Base-by-base conservation (phyloP, 2,329 filamentous ascomycete species). In the Phaeomoniella chlamydospora region DNA sequence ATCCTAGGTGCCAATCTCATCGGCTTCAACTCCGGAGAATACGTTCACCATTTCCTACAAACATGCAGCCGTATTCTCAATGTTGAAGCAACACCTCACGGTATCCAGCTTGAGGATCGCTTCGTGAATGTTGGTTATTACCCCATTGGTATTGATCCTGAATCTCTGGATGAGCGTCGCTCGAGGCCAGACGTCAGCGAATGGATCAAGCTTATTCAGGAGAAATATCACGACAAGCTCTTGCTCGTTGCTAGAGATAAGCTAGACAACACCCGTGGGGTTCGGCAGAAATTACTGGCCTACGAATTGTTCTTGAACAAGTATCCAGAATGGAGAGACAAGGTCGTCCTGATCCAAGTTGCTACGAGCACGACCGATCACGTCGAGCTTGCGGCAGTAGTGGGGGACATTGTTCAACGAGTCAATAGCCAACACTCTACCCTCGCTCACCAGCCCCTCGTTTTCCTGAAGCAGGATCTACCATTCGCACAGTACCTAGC, bases 401-500 rank as follows among this genome's bases (percentile, higher is more conserved):
- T 96, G 15, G 87, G 84, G 2, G 86, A 94, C 54, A 94, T 96
- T 53, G 86, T 93, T 43, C 93, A 85, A 36, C 77, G 88, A 40
- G 88, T 96, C 54, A 94, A 96, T 56, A 90, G 85, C 1, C 77
- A 77, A 1, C 87, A 87, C 67, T 87, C 87, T 4, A 94, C 86
- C 16, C 67, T 96, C 34, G 83, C 85, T 0, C 90, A 94, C 50
- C 86, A 93, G 50, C 88, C 88, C 1, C 72, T 96, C 9, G 82
- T 94, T 4, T 94, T 94, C 56, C 66, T 96, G 36, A 87, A 92
- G 57, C 88, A 96, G 56, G 88, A 96, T 49, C 90, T 96, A 40
- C 79, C 83, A 39, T 94, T 93, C 52, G 68, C 82, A 0, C 87
- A 94, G 52, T 96, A 94, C 49, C 70, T 96, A n/a, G 88, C 87